Evolutionary conservation across 83 land plant genomes (phyloP).

Genomic region (Picea abies): DNA sequence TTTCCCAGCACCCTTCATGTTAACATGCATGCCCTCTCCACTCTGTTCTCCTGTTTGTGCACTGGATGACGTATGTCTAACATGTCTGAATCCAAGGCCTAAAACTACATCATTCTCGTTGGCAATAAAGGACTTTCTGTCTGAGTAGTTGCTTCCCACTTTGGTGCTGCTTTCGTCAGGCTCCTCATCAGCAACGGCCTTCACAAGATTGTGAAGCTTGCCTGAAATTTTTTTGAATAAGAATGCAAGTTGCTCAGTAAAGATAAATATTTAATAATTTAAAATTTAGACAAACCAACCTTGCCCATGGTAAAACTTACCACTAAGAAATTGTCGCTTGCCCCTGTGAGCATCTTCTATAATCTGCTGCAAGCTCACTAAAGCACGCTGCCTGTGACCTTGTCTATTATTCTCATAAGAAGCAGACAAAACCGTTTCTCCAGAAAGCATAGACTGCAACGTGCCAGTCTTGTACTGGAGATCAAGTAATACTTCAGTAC

Average conservation of each 20-base stretch:
- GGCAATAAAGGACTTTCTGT: constrained; percentile 30
- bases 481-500: neutral
- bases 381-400: constrained; percentile 85
- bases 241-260: constrained; percentile 3
- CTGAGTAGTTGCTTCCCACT: constrained; percentile 37
- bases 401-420: constrained; percentile 59
- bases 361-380: constrained; percentile 86
- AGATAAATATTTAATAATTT: neutral
- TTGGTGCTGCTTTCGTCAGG: constrained; percentile 35
- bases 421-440: constrained; percentile 42
- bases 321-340: constrained; percentile 96
- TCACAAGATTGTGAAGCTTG: constrained; percentile 96
- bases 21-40: constrained; percentile 40
- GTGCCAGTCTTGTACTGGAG: constrained; percentile 54
- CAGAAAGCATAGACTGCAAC: constrained; percentile 67
- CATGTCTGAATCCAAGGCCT: constrained; percentile 77
- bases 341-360: constrained; percentile 98
- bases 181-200: constrained; percentile 94
- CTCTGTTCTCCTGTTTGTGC: constrained; percentile 39
- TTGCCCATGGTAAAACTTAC: constrained; percentile 32
- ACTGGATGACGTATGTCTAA: constrained; percentile 29
- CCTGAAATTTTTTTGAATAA: constrained; percentile 43
- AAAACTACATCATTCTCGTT: constrained; percentile 63
- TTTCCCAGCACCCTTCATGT: constrained; percentile 68
- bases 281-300: neutral